Conservation (phyloP, 768 basidiomycete species). For the Polyporus arcularius region DNA sequence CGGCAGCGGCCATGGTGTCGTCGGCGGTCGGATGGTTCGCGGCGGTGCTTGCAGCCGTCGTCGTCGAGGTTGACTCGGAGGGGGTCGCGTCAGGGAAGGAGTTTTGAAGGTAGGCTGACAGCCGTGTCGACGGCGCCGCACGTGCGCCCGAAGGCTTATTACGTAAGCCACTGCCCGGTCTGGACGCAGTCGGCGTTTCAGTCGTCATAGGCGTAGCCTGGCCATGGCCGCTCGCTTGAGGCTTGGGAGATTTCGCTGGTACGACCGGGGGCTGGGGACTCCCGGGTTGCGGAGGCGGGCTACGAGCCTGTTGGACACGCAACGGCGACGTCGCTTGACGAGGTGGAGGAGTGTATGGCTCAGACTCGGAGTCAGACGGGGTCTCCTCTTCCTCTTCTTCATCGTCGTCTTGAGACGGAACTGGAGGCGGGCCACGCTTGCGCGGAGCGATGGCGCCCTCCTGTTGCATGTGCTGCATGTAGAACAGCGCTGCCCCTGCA, state of each 20-base stretch:
- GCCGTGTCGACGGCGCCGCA: constrained; percentile 49
- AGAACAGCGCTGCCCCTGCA: constrained; percentile 62
- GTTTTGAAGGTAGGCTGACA: constrained; percentile 20
- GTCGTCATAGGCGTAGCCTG: constrained; percentile 1
- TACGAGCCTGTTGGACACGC: constrained; percentile 13
- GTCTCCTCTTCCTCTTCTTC: constrained; percentile 41
- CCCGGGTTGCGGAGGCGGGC: background rate
- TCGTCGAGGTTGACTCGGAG: constrained; percentile 10
- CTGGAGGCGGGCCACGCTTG: constrained; percentile 20
- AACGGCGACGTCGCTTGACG: constrained; percentile 12
- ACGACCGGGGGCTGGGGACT: constrained; percentile 8
- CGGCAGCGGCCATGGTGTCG: constrained; percentile 18
- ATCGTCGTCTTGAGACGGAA: constrained; percentile 27
- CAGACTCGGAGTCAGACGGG: constrained; percentile 29
- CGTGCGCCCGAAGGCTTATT: constrained; percentile 80
- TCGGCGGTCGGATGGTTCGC: constrained; percentile 11
- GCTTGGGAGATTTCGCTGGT: constrained; percentile 16
- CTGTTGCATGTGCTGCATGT: constrained; percentile 60
- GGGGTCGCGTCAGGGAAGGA: constrained; percentile 15
- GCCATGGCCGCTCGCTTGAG: background rate
- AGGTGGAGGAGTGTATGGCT: constrained; percentile 24
- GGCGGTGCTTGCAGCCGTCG: constrained; percentile 21
- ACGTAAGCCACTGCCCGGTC: constrained; percentile 44
- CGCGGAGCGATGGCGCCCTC: constrained; percentile 18
- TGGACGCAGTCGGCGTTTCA: constrained; percentile 20